Conservation (phyloP, 2,329 filamentous ascomycete species). For the Coniochaeta sp. region DNA sequence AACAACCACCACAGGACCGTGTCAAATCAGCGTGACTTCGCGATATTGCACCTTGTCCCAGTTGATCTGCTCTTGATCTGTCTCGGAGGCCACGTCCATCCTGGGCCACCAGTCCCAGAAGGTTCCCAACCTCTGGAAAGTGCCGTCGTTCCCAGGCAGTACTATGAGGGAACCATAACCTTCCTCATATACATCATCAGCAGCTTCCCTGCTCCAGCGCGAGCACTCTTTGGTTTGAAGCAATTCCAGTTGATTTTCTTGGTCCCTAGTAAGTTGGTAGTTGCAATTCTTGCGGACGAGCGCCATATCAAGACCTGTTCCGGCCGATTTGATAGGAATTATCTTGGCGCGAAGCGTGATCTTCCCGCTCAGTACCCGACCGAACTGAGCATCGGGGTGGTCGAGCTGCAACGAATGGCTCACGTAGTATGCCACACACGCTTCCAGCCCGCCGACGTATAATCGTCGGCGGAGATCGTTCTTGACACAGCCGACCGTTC, state of each 20-base stretch:
- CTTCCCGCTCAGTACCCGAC: neutral
- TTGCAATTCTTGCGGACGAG: neutral
- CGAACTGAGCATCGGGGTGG: constrained; percentile 2
- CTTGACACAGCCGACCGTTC: neutral
- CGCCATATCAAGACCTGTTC: neutral
- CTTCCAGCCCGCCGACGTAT: neutral
- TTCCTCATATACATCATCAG: neutral
- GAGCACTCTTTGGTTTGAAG: neutral
- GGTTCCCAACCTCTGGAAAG: neutral
- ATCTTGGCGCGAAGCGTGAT: constrained; percentile 2
- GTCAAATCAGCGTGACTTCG: constrained; percentile 3
- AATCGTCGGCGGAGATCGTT: neutral
- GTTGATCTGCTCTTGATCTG: neutral
- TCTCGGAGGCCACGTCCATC: neutral
- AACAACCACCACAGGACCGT: too few relatives aligned
- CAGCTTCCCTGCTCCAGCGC: neutral
- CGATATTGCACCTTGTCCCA: constrained; percentile 2
- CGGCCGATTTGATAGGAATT: neutral
- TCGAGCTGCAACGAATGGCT: neutral
- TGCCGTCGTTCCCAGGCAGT: neutral
- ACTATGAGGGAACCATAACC: neutral
- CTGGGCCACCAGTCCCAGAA: constrained; percentile 6
- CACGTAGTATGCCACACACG: neutral
- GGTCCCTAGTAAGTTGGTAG: neutral
- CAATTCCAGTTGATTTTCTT: neutral